Evolutionary conservation across 1,284 basidiomycete genomes (phyloP).

Genomic region (Cryptococcus floricola): DNA sequence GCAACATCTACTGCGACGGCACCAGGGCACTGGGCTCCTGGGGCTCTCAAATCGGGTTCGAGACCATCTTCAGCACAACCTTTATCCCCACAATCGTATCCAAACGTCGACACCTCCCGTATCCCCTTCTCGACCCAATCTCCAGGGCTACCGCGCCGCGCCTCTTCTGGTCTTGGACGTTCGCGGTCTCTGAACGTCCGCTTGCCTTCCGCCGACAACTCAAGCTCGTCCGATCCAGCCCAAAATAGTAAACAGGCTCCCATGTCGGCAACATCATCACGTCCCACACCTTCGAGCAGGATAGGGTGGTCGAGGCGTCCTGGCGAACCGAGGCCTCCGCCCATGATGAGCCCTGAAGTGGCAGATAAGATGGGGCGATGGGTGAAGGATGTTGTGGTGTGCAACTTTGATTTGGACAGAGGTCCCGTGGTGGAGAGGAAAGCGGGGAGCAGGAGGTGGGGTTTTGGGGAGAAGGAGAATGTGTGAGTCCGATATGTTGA

Average conservation of each 20-base stretch:
- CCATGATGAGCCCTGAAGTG: conserved; percentile 54
- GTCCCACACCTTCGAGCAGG: conserved; percentile 21
- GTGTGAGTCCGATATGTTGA: conserved; percentile 58
- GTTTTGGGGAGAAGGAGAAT: conserved; percentile 69
- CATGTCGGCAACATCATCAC: conserved; percentile 10
- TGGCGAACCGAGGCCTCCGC: conserved; percentile 38
- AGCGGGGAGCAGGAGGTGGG: conserved; percentile 63
- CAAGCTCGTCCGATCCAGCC: not conserved
- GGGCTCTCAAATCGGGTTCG: not conserved
- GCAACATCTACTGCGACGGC: not conserved
- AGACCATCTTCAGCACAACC: conserved; percentile 5
- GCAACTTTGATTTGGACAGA: conserved; percentile 82
- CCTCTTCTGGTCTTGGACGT: conserved; percentile 17
- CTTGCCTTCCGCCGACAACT: conserved; percentile 8
- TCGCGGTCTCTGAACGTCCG: conserved; percentile 22
- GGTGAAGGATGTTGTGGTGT: conserved; percentile 74
- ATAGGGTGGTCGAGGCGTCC: conserved; percentile 30
- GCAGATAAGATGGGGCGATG: conserved; percentile 62
- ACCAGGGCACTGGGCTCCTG: conserved; percentile 1
- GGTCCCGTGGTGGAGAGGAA: conserved; percentile 73
- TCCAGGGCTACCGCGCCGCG: conserved; percentile 7
- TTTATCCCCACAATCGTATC: not conserved
- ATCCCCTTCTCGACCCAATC: not conserved
- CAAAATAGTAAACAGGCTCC: not conserved
- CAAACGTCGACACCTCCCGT: not conserved